phyloP scores from a whole-genome alignment of 768 basidiomycete species.

The Podaxis mareebaensis region DNA sequence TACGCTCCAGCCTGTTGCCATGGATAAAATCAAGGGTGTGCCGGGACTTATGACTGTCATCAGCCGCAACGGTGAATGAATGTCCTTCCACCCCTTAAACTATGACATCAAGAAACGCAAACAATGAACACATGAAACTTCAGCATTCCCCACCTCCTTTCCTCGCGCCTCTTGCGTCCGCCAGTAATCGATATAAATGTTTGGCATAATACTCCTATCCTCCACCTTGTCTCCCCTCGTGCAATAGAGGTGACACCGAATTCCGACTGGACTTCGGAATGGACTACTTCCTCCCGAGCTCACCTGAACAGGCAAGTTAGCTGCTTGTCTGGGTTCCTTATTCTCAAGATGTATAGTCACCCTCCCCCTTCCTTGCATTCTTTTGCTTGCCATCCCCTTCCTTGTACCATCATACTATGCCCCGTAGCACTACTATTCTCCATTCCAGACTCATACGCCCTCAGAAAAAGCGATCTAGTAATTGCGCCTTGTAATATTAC shows the following conservation, averaged over 20 bases:
- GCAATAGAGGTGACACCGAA: neutral
- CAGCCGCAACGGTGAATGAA: slow-evolving; percentile 36
- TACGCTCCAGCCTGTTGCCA: slow-evolving; percentile 60
- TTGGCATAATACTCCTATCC: neutral
- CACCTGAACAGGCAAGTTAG: neutral
- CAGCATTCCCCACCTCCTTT: neutral
- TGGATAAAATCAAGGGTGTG: slow-evolving; percentile 59
- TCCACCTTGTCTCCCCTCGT: neutral
- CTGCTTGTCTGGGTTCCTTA: neutral
- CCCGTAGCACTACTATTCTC: neutral
- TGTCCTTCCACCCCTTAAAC: neutral
- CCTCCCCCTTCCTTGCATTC: neutral
- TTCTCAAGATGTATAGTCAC: neutral
- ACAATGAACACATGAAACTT: slow-evolving; percentile 1
- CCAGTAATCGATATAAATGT: neutral
- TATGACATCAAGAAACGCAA: slow-evolving; percentile 3
- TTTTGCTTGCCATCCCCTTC: too few relatives aligned
- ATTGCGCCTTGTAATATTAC: neutral
- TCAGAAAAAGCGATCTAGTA: neutral
- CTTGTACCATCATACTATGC: neutral
- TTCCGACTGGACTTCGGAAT: neutral
- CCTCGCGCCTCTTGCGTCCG: neutral
- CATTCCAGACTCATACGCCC: neutral
- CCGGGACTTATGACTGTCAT: slow-evolving; percentile 79
- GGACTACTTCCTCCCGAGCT: neutral